Evolutionary conservation across 345 rosid genomes (phyloP).

Genomic region (Chamaenerion angustifolium): DNA sequence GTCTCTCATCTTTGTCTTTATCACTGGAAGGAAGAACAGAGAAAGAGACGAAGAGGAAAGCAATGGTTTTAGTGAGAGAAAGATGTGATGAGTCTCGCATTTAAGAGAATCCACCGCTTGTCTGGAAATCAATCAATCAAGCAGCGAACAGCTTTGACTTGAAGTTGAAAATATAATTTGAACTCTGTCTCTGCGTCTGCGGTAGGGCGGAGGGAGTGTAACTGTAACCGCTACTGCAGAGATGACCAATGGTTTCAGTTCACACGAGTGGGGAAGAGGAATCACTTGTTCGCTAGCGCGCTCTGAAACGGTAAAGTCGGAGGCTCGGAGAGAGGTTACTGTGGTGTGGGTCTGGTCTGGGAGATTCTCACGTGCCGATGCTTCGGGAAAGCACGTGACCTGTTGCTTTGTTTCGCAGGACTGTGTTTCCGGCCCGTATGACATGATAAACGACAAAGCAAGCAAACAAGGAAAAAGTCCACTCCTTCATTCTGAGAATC

Average conservation of each 20-base stretch:
- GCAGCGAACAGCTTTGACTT: too few relatives aligned
- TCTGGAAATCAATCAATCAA: too few relatives aligned
- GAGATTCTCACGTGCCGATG: constrained; percentile 2
- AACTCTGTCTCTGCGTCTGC: too few relatives aligned
- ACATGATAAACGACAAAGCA: not conserved
- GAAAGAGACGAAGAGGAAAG: not conserved
- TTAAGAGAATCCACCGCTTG: too few relatives aligned
- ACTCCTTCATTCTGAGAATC: too few relatives aligned
- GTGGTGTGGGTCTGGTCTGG: not conserved
- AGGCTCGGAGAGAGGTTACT: too few relatives aligned
- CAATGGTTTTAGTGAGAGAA: not conserved
- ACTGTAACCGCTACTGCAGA: too few relatives aligned
- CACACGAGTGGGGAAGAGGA: too few relatives aligned
- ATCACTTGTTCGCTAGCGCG: not conserved
- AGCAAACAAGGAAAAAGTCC: too few relatives aligned
- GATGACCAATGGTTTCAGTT: too few relatives aligned
- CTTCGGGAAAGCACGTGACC: constrained; percentile 3
- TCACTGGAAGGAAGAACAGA: not conserved
- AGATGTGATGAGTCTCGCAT: not conserved
- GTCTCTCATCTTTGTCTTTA: constrained; percentile 3
- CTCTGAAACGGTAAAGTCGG: not conserved
- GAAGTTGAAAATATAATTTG: too few relatives aligned
- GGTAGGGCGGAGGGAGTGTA: too few relatives aligned
- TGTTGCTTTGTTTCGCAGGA: constrained; percentile 1
- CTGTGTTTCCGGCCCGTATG: not conserved